Evolutionary conservation across 1,139 yeast species (phyloP), one percentile per base, ranked within the genome.

Genomic region (Diutina rugosa): DNA sequence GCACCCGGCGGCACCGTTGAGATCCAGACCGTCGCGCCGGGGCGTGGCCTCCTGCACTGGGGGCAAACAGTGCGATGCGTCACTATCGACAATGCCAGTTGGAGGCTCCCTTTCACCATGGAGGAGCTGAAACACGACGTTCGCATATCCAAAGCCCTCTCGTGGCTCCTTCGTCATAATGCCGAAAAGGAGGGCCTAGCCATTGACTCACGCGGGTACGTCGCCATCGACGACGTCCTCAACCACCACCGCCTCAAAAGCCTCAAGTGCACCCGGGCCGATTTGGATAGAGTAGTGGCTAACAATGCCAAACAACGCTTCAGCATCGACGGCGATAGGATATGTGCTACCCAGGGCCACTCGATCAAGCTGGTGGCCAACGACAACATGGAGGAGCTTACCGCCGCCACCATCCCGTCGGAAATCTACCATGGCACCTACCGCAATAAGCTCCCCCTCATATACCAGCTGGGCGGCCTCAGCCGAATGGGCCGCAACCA

Each of bases 301-400:
- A 73, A 68, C 14, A 87, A 91, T 63, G 82, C 78, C 57, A 93
- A 93, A 69, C 76, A 84, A 63, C 69, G 99, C 58, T 93, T 84
- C 69, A 70, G 74, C 28, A 64, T 81, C 51, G 68, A 63, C 21
- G 58, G 58, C 6, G 71, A 66, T 44, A 69, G 63, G 46, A 86
- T 93, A 14, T 82, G 97, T 65, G 99, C 99, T 1, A 85, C 85
- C 57, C 99, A 93, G 68, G 99, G 99, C 8, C 99, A 93, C 67
- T 84, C 96, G 0, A 71, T 93, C 14, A 62, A 69, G 32, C 65
- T 70, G 1, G 77, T 86, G 0, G 61, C 60, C 16, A 76, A 77
- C 44, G 65, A 64, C 16, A 79, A 79, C 46, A 76, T 80, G 29
- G 75, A 72, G 12, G 66, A 81, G 58, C 60, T 74, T 29, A 60